phyloP scores from a whole-genome alignment of 176 grass and related monocot genomes.

The Thalia dealbata region DNA sequence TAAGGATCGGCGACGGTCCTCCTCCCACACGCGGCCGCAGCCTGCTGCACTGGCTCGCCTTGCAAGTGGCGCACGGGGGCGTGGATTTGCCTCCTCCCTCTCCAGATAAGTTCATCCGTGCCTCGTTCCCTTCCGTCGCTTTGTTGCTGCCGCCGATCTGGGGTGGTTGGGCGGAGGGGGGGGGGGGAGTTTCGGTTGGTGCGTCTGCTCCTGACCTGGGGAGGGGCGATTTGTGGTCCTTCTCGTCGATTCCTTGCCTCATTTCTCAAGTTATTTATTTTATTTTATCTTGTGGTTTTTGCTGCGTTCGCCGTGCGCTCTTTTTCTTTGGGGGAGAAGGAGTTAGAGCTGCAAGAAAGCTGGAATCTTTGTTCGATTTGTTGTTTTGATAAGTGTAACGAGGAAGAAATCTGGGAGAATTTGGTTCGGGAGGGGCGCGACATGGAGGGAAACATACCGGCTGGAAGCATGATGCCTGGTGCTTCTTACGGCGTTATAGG shows the following conservation, averaged over 20 bases:
- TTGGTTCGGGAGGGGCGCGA: not conserved
- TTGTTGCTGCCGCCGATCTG: not conserved
- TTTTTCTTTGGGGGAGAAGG: not conserved
- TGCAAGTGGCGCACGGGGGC: not conserved
- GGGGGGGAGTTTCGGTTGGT: not conserved
- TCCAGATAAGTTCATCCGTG: not conserved
- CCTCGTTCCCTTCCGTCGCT: not conserved
- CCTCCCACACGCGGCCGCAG: not conserved
- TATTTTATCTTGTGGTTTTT: not conserved
- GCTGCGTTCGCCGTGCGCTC: not conserved
- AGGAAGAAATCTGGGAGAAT: not conserved
- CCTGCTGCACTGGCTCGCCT: not conserved
- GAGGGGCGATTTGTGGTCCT: not conserved
- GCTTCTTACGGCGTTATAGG: not conserved
- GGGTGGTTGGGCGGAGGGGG: not conserved
- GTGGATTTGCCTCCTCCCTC: not conserved
- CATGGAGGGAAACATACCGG: not conserved
- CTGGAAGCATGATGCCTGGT: conserved; percentile 1
- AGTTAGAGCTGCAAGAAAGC: not conserved
- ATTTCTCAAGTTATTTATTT: not conserved
- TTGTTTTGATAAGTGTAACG: not conserved
- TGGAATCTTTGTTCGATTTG: not conserved
- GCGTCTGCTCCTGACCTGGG: not conserved
- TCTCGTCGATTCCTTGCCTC: not conserved
- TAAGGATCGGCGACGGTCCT: too few species aligned